Percentiles rank a stretch among this genome's conserved stretches.
These are phyloP conservation scores for Sphaerostilbella broomeana DNA, from an alignment of 2,329 filamentous ascomycete genomes.

Conservation along the genomic window DNA sequence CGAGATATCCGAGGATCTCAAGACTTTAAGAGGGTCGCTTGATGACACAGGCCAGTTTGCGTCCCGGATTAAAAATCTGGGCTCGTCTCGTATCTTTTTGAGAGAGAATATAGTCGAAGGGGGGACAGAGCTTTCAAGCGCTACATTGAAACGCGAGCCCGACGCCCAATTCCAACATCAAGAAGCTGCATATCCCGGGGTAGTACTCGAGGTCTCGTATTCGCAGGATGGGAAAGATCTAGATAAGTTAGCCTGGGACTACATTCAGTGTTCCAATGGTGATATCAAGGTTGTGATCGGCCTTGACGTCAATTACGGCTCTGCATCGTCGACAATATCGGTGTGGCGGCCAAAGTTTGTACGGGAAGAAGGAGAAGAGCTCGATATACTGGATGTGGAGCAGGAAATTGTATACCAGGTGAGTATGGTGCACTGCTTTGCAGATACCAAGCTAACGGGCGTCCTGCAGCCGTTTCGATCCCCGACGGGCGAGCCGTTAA, in stretches of 20 bases:
- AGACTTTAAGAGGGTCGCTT: neutral
- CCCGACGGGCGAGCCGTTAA: neutral
- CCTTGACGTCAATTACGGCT: constrained; percentile 3
- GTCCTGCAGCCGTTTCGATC: neutral
- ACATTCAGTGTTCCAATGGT: neutral
- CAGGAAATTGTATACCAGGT: neutral
- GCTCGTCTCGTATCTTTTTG: neutral
- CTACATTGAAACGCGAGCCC: neutral
- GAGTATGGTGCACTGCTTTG: neutral
- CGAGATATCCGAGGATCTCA: neutral
- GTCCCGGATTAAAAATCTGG: neutral
- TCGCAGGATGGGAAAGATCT: constrained; percentile 11
- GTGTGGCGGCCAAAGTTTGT: constrained; percentile 10
- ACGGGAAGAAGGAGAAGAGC: neutral
- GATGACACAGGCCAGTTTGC: neutral
- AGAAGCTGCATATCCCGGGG: constrained; percentile 3
- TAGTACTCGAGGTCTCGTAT: constrained; percentile 10
- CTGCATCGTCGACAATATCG: constrained; percentile 5
- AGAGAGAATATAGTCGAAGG: neutral
- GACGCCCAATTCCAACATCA: neutral
- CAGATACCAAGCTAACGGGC: neutral
- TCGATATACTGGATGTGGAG: neutral
- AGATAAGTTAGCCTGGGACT: constrained; percentile 2
- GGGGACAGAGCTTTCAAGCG: no score
- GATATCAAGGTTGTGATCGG: neutral